These are phyloP conservation scores for Vaccinium myrtillus DNA, from an alignment of 148 eudicot species.

Conservation along the genomic window DNA sequence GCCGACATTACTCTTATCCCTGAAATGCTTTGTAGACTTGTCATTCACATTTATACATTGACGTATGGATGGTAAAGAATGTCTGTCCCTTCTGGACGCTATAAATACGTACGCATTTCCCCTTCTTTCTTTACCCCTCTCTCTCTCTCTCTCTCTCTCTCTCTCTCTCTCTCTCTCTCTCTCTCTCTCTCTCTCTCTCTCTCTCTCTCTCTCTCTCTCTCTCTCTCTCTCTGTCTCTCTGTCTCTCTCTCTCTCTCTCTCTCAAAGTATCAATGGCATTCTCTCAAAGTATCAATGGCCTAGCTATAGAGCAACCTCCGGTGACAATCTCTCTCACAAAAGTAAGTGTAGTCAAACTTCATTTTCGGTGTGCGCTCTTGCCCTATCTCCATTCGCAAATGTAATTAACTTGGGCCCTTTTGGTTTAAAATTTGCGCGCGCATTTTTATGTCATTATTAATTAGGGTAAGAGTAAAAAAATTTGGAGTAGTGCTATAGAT, in stretches of 20 bases:
- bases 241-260: background rate
- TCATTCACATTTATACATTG: background rate
- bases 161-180: background rate
- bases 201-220: background rate
- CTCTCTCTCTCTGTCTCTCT: background rate
- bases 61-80: background rate
- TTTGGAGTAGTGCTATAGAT: background rate
- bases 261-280: background rate
- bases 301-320: background rate
- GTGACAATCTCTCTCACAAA: background rate
- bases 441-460: no score
- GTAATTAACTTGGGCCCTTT: no score
- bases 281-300: background rate
- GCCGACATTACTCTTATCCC: background rate
- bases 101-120: background rate
- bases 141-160: background rate
- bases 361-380: no score
- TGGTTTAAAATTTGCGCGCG: no score
- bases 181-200: background rate
- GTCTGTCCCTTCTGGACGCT: background rate
- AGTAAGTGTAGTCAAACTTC: background rate
- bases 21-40: background rate
- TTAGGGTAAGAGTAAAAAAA: background rate
- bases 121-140: background rate
- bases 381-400: no score